Evolutionary conservation across 2,329 filamentous ascomycete species (phyloP), one percentile per base, ranked within the genome.

Genomic region (Cordyceps fumosorosea): DNA sequence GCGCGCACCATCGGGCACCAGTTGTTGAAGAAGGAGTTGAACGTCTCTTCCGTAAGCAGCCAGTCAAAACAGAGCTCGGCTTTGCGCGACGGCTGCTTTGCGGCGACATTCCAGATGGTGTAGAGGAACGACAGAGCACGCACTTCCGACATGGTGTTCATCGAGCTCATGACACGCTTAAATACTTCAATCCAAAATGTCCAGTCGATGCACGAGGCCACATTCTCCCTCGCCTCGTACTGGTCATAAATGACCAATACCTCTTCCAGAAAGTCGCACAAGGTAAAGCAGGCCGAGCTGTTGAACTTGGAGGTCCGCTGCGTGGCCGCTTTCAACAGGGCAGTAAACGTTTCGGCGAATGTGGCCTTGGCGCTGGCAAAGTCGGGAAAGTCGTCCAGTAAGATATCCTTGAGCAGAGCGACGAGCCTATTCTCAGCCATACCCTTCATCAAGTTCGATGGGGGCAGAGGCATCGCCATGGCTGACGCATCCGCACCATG

Each of bases 1-100:
- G 91, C 89, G 64, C 93, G 85, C 24, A 96, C 91, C 93, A 96
- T 96, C 0, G 93, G 91, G 70, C 91, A 96, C 92, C 93, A 96
- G 70, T 96, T 91, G 70, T 89, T 93, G 76, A 96, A 97, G 64
- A 91, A 87, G 64, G 84, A 85, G 70, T 90, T 86, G 72, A 96
- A 96, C 2, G 89, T 83, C 29, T 87, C 81, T 60, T 89, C 87
- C 7, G 87, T 83, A 14, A 97, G 77, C 45, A 97, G 76, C 79
- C 95, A 93, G 24, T 86, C 84, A 32, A 89, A 69, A 71, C 90
- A 96, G 20, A 96, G 72, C 16, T 81, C 77, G 62, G 83, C 80
- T 73, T 93, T 96, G 56, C 89, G 83, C 56, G 79, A 76, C 2
- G 87, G 81, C 60, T 90, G 83, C 40, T 82, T 80, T 12, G 84